Evolutionary conservation across 176 grass and related monocot genomes (phyloP).

Genomic region (Zoysia pacifica): DNA sequence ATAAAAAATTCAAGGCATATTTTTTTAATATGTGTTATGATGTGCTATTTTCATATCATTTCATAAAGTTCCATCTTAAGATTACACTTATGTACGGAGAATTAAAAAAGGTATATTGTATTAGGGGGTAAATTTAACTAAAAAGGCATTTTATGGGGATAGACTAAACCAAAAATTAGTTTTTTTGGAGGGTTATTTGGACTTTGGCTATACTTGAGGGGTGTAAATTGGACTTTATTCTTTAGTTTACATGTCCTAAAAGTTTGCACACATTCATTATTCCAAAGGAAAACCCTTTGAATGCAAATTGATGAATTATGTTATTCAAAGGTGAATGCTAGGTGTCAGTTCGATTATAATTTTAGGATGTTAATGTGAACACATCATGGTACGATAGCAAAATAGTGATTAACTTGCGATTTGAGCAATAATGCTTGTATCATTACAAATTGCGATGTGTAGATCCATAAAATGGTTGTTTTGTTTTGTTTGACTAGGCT

Average conservation of each 20-base stretch:
- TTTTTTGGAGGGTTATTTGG: no score
- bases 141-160: no score
- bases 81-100: no score
- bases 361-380: not conserved
- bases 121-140: no score
- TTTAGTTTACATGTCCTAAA: not conserved
- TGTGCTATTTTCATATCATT: no score
- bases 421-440: not conserved
- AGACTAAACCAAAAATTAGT: no score
- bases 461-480: not conserved
- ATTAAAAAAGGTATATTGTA: no score
- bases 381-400: not conserved
- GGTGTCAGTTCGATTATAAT: not conserved
- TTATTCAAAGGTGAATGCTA: not conserved
- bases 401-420: conserved; percentile 1
- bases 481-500: conserved; percentile 52
- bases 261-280: conserved; percentile 6
- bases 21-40: no score
- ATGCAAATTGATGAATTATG: conserved; percentile 26
- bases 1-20: no score
- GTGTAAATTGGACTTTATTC: no score
- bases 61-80: no score
- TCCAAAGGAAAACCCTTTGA: not conserved
- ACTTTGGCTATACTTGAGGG: no score
- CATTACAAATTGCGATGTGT: not conserved